Conservation (phyloP, 257 asterid genomes). For the Solanum tarapatanum region DNA sequence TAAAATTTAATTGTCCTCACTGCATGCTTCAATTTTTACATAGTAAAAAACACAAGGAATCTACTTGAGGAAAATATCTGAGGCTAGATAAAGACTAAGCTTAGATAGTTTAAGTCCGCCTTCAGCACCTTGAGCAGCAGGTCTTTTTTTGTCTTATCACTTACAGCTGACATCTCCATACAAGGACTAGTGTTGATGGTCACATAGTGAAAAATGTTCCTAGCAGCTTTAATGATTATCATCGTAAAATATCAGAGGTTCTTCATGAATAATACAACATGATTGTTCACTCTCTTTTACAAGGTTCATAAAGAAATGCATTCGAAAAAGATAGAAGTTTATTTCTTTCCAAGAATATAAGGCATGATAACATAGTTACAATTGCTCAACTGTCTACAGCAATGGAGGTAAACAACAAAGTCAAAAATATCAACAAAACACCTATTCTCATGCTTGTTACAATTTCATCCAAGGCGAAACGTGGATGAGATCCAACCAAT, state of each 20-base stretch:
- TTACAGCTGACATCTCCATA: not conserved
- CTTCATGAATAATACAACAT: not conserved
- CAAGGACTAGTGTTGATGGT: not conserved
- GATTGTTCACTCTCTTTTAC: not conserved
- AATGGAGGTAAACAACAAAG: not conserved
- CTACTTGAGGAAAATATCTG: not conserved
- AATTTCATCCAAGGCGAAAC: not conserved
- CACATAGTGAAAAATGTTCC: not conserved
- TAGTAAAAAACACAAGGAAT: not conserved
- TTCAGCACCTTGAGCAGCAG: not conserved
- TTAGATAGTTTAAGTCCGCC: not conserved
- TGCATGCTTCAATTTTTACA: not conserved
- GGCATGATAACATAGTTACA: constrained; percentile 10
- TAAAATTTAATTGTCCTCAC: not conserved
- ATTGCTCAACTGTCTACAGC: not conserved
- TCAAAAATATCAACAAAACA: not conserved
- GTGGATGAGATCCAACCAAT: constrained; percentile 3
- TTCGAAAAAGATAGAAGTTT: not conserved
- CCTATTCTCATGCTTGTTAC: constrained; percentile 7
- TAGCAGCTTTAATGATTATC: not conserved
- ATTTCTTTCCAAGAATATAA: constrained; percentile 4
- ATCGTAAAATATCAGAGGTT: not conserved
- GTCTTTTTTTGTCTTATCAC: not conserved
- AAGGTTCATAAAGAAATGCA: not conserved
- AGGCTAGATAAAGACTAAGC: not conserved